Evolutionary conservation across 2,329 filamentous ascomycete species (phyloP), one percentile per base, ranked within the genome.

Genomic region (Diaporthe ampelina): DNA sequence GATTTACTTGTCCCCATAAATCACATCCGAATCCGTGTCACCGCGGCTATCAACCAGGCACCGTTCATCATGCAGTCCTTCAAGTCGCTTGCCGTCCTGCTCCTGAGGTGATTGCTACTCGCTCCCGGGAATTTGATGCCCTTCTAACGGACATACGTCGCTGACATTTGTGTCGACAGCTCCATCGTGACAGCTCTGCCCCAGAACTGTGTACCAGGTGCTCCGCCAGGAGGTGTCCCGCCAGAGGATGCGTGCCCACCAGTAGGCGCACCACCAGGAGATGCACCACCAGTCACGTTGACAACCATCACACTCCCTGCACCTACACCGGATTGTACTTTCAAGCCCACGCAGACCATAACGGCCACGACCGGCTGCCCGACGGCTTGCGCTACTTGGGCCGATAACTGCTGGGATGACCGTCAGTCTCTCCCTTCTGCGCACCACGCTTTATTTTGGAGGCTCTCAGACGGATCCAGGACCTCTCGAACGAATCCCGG

Each of bases 321-420:
- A n/a, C 61, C 71, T 7, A 24, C 45, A 40, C 10, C 37, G 29
- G 59, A 63, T 24, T 73, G 71, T 21, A 73, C 63, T 24, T 61
- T 52, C 43, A 58, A 21, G 71, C 71, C 71, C 11, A 73, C 71
- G 26, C 61, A 69, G 61, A 73, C 71, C n/a, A 69, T 69, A 32
- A 73, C 61, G 17, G 71, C 71, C 29, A 73, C 71, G 21, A 43
- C 71, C 15, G 61, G 71, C 17, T 73, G 71, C 63, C 54, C 61
- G 15, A 73, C 71, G 24, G 19, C 37, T n/a, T 73, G 71, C 71
- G 29, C 29, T 19, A 69, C 71, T 35, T 65, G 48, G 32, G 61
- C 43, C 11, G 10, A 65, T 24, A 65, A 50, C 29, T 65, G 61
- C 37, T 65, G 35, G 57, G 68, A 29, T 43, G 71, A 73, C 26